Conservation (phyloP, 306 rosid genomes). For the Begonia loranthoides region DNA sequence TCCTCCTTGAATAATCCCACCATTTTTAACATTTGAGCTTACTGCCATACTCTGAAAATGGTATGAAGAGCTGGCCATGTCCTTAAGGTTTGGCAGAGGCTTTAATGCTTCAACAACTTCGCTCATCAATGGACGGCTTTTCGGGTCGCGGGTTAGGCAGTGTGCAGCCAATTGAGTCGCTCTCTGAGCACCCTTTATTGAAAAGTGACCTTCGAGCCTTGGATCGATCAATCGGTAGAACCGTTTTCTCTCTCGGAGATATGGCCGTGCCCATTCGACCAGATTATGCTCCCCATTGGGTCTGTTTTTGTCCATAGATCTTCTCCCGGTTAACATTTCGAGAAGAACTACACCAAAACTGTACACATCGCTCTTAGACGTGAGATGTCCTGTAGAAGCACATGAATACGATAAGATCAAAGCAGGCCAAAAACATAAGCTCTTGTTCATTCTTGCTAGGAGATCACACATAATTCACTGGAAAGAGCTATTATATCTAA, state of each 20-base stretch:
- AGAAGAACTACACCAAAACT: conserved; percentile 94
- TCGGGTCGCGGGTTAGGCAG: conserved; percentile 88
- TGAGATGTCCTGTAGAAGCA: conserved; percentile 71
- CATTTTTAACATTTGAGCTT: conserved; percentile 54
- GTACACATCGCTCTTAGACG: conserved; percentile 89
- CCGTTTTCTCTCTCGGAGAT: conserved; percentile 80
- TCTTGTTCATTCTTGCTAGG: no score
- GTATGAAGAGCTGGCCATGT: conserved; percentile 95
- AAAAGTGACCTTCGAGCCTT: conserved; percentile 91
- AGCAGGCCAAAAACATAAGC: no score
- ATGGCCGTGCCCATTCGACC: conserved; percentile 97
- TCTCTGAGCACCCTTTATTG: conserved; percentile 88
- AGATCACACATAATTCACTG: no score
- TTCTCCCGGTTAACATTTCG: conserved; percentile 87
- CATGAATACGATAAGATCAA: conserved; percentile 7
- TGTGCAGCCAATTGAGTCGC: conserved; percentile 77
- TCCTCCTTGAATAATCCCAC: conserved; percentile 38
- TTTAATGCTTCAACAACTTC: conserved; percentile 87
- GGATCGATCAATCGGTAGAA: conserved; percentile 87
- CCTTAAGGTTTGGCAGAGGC: conserved; percentile 86
- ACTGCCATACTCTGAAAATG: conserved; percentile 74
- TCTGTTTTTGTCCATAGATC: conserved; percentile 95
- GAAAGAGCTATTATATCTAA: no score
- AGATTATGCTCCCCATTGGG: conserved; percentile 95
- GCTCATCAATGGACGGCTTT: conserved; percentile 80